These are phyloP conservation scores for Sordariomycetes sp. DNA, from an alignment of 2,329 filamentous ascomycete species.

Conservation along the genomic window DNA sequence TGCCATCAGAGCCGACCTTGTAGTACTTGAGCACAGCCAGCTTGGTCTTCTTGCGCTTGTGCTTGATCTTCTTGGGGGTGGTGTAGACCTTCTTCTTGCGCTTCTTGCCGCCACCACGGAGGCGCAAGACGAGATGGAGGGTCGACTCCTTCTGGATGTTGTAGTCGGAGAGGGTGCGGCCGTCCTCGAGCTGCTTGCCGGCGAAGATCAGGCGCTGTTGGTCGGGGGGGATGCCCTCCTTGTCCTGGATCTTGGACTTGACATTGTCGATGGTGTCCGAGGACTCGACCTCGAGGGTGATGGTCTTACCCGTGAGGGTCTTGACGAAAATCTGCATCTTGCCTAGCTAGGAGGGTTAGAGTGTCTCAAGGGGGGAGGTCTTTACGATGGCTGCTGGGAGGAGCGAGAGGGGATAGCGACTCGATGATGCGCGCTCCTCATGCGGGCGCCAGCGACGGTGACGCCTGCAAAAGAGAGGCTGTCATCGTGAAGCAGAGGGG, in stretches of 20 bases:
- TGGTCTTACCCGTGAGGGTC: conserved; percentile 98
- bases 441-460: too few relatives aligned
- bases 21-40: conserved; percentile 99
- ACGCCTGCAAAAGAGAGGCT: too few relatives aligned
- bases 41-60: conserved; percentile 99
- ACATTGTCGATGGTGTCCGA: conserved; percentile 99
- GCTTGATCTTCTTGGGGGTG: conserved; percentile 99
- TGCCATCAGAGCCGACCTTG: conserved; percentile 99
- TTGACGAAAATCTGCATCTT: conserved; percentile 74
- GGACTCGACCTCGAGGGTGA: conserved; percentile 99
- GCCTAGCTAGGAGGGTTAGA: conserved; percentile 29
- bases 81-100: conserved; percentile 99
- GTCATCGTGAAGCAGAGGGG: too few relatives aligned
- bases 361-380: conserved; percentile 1
- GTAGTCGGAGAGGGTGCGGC: conserved; percentile 98
- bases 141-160: conserved; percentile 99
- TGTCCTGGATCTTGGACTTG: conserved; percentile 98
- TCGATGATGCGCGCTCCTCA: too few relatives aligned
- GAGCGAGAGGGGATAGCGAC: too few relatives aligned
- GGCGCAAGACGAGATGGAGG: conserved; percentile 93
- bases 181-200: conserved; percentile 99
- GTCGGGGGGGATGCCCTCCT: conserved; percentile 98
- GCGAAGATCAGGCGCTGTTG: conserved; percentile 99
- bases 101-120: conserved; percentile 99
- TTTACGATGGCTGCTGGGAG: too few relatives aligned